phyloP scores from a whole-genome alignment of 768 basidiomycete species.

The Podaxis sp. region DNA sequence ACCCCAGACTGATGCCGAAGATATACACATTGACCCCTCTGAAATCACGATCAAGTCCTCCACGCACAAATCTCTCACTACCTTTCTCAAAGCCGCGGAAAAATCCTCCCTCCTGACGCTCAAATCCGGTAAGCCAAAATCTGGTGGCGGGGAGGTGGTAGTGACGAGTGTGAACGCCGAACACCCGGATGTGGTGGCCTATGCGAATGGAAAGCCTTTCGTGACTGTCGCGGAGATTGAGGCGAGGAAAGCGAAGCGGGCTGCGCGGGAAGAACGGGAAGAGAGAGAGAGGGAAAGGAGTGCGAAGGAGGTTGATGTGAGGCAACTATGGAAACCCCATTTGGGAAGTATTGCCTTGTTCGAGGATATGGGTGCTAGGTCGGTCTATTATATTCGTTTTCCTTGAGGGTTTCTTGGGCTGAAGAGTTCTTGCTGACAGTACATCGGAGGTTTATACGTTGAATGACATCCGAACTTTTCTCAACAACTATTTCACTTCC shows the following conservation, averaged over 20 bases:
- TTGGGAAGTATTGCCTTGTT: conserved; percentile 54
- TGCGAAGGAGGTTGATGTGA: conserved; percentile 50
- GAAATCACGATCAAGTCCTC: conserved; percentile 76
- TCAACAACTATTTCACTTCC: conserved; percentile 60
- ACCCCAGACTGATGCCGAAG: conserved; percentile 20
- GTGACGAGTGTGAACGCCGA: conserved; percentile 47
- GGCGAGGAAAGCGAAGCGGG: conserved; percentile 55
- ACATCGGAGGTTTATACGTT: conserved; percentile 48
- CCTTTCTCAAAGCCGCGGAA: conserved; percentile 75
- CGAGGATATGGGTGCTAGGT: conserved; percentile 60
- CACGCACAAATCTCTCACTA: conserved; percentile 71
- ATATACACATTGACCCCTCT: conserved; percentile 29
- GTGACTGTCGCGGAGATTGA: conserved; percentile 67
- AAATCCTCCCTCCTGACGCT: conserved; percentile 70
- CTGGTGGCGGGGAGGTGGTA: conserved; percentile 47
- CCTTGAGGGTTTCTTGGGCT: neutral
- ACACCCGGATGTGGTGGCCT: conserved; percentile 54
- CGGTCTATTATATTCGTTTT: conserved; percentile 20
- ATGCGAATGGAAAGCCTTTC: conserved; percentile 32
- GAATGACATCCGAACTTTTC: conserved; percentile 47
- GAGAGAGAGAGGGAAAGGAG: conserved; percentile 39
- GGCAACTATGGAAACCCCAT: conserved; percentile 76
- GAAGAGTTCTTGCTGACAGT: conserved; percentile 28
- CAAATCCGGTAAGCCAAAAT: conserved; percentile 55
- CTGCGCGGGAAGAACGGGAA: conserved; percentile 44